Conservation (phyloP, 805 yeast genomes). For the Lachancea quebecensis region DNA sequence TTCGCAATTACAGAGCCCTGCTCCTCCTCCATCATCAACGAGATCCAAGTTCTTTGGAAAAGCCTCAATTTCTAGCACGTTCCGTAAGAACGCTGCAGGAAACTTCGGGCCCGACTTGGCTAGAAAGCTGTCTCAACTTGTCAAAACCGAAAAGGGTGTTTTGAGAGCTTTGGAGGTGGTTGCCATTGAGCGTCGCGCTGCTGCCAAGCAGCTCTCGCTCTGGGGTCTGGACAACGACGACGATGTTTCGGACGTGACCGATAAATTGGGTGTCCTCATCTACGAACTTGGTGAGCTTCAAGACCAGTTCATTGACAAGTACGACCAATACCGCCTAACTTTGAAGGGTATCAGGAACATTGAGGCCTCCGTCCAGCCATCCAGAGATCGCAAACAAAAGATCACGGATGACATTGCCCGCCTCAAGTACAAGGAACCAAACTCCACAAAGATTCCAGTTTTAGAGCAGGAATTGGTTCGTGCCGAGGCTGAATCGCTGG, state of each 20-base stretch:
- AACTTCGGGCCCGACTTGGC: conserved; percentile 92
- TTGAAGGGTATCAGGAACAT: conserved; percentile 91
- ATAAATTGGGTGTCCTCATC: conserved; percentile 90
- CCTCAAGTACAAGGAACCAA: conserved; percentile 97
- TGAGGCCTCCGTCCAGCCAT: conserved; percentile 96
- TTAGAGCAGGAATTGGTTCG: conserved; percentile 97
- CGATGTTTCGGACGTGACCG: conserved; percentile 94
- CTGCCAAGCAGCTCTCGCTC: conserved; percentile 88
- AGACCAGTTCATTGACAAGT: conserved; percentile 96
- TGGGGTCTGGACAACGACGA: conserved; percentile 99
- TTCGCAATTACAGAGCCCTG: conserved; percentile 70
- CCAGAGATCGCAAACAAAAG: conserved; percentile 96
- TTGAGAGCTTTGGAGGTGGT: conserved; percentile 91
- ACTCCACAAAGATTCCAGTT: conserved; percentile 89
- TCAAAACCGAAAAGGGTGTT: conserved; percentile 94
- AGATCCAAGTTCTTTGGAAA: conserved; percentile 70
- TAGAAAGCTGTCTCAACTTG: conserved; percentile 81
- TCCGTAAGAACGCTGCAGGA: conserved; percentile 84
- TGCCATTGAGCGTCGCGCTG: conserved; percentile 89
- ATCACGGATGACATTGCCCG: conserved; percentile 96
- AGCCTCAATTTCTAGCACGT: conserved; percentile 57
- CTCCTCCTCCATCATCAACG: conserved; percentile 75
- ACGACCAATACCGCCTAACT: conserved; percentile 96
- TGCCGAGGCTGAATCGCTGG: conserved; percentile 98
- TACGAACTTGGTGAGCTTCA: conserved; percentile 97